Base-by-base conservation (phyloP, 257 asterid species). In the Solanum corneliomulleri region DNA sequence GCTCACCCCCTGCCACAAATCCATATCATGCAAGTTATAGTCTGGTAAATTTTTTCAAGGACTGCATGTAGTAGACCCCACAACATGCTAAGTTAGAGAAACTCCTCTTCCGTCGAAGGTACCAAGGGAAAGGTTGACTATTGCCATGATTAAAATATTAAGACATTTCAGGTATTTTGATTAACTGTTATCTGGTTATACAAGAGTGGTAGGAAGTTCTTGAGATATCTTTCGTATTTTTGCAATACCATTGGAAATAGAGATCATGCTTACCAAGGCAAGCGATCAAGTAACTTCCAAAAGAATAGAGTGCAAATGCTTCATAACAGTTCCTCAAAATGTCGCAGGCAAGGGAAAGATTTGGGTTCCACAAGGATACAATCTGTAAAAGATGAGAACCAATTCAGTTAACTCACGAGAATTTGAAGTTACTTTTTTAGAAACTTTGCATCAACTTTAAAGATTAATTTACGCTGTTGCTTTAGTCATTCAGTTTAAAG, bases 271-370 rank as follows among this genome's bases (percentile, higher is more conserved):
- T 91, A 97, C 99, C 99, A 70, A 97, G 99, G 92, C 99, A 97
- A 62, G 96, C 98, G 87, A 94, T 89, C 92, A 97, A 91, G 97
- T 95, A 97, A 92, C 98, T 97, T 72, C 99, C 99, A 78, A 97
- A 97, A 69, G 99, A 94, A 91, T 97, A 97, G 72, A 96, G 93
- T 23, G 98, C 98, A 88, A 97, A 92, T 27, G 99, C 99, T 96
- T 97, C 99, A 81, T 97, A 97, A 92, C 98, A 93, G 90, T 92
- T 95, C 88, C 99, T 94, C 87, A 97, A 89, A 88, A 97, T 94
- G 93, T 97, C 99, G 62, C 98, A 97, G 60, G 93, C 96, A 52
- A 97, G 93, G 42, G 99, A 97, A 11, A 97, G 88, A 47, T 92
- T 89, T 7, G 96, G 81, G 52, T 94, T 92, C 93, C 93, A 96